A percentile compares a stretch with the other conserved stretches of the same genome.
phyloP scores from a whole-genome alignment of 768 basidiomycete species.

The Serendipita sp. region DNA sequence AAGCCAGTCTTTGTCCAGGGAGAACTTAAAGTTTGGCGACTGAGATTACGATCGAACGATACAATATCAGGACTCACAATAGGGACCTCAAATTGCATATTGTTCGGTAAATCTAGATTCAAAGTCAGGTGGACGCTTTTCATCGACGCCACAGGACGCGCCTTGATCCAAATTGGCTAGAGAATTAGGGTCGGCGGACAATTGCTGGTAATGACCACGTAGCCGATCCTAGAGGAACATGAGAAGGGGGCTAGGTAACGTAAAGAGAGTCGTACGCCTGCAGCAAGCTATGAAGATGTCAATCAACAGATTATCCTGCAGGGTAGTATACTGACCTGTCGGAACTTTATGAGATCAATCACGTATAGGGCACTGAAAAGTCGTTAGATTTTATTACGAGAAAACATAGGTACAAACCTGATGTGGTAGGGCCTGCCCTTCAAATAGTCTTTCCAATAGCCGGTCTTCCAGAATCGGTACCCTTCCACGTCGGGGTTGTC shows the following conservation, averaged over 20 bases:
- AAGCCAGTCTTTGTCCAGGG: slow-evolving; percentile 84
- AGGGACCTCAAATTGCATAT: slow-evolving; percentile 79
- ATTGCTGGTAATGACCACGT: slow-evolving; percentile 78
- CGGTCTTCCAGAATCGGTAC: slow-evolving; percentile 97
- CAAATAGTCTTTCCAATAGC: slow-evolving; percentile 86
- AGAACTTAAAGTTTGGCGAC: slow-evolving; percentile 37
- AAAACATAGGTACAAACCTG: slow-evolving; percentile 43
- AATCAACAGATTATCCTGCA: slow-evolving; percentile 20
- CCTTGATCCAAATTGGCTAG: slow-evolving; percentile 92
- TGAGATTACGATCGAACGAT: neutral
- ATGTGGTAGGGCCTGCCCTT: slow-evolving; percentile 84
- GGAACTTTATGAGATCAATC: slow-evolving; percentile 87
- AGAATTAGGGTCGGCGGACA: slow-evolving; percentile 90
- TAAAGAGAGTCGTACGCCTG: slow-evolving; percentile 30
- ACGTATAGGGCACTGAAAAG: slow-evolving; percentile 75
- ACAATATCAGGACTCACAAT: slow-evolving; percentile 44
- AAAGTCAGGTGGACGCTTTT: neutral
- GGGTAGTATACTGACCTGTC: slow-evolving; percentile 43
- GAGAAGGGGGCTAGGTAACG: neutral
- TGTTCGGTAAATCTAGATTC: slow-evolving; percentile 77
- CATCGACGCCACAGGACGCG: slow-evolving; percentile 15
- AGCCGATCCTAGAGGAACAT: slow-evolving; percentile 50
- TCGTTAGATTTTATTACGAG: neutral
- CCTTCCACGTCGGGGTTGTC: slow-evolving; percentile 93
- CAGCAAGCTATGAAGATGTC: slow-evolving; percentile 30